Evolutionary conservation across 225 moss, liverwort and hornwort genomes (phyloP).

Genomic region (Anthoceros angustus): DNA sequence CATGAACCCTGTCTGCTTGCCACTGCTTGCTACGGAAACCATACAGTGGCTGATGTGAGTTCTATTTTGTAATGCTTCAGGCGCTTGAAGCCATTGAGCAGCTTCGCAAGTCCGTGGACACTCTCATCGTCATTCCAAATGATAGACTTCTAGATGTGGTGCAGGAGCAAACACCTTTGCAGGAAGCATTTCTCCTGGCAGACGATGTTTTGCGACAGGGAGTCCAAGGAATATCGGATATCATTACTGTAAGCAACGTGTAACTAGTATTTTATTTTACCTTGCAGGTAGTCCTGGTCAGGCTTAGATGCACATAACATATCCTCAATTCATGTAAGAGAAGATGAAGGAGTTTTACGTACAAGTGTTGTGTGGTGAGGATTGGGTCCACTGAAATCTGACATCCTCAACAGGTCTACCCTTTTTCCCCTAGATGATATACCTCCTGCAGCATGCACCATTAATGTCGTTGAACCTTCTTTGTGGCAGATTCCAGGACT

Average conservation of each 20-base stretch:
- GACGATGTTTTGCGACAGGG: constrained; percentile 71
- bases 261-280: not conserved
- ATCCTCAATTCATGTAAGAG: not conserved
- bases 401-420: too few relatives aligned
- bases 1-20: not conserved
- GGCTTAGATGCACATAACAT: not conserved
- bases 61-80: constrained; percentile 9
- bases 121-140: constrained; percentile 66
- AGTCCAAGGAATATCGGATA: constrained; percentile 74
- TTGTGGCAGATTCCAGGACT: constrained; percentile 52
- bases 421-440: too few relatives aligned
- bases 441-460: too few relatives aligned
- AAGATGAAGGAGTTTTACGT: too few relatives aligned
- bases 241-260: constrained; percentile 40
- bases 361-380: too few relatives aligned
- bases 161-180: constrained; percentile 54
- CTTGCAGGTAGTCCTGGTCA: too few relatives aligned
- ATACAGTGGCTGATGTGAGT: not conserved
- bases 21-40: not conserved
- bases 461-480: not conserved
- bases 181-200: constrained; percentile 58
- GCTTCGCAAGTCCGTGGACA: constrained; percentile 59
- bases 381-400: too few relatives aligned
- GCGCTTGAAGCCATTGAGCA: constrained; percentile 71
- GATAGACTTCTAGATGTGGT: constrained; percentile 63